These are phyloP conservation scores for Triangularia verruculosa DNA, from an alignment of 2,329 filamentous ascomycete species.

Conservation along the genomic window DNA sequence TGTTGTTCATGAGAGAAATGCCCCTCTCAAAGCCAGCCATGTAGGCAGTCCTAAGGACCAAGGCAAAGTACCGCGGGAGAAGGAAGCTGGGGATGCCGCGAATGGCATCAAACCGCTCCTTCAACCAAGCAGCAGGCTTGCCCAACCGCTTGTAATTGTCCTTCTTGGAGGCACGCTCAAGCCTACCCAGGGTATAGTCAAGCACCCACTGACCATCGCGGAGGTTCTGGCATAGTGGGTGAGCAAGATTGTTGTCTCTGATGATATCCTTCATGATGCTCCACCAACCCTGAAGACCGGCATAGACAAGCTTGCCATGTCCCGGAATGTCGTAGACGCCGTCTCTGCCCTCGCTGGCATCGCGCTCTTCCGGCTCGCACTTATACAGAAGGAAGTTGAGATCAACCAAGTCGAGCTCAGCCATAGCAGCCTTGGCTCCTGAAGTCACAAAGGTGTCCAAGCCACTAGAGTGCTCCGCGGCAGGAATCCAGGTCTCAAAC, in stretches of 20 bases:
- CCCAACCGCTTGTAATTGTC: conserved; percentile 60
- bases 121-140: conserved; percentile 73
- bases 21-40: conserved; percentile 75
- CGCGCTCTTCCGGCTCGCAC: conserved; percentile 82
- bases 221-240: conserved; percentile 90
- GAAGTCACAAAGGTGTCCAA: conserved; percentile 84
- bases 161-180: conserved; percentile 68
- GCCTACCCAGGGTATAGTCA: conserved; percentile 77
- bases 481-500: conserved; percentile 94
- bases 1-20: conserved; percentile 73
- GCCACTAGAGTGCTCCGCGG: conserved; percentile 76
- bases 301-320: conserved; percentile 83
- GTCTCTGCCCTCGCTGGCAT: conserved; percentile 73
- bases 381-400: conserved; percentile 90
- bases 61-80: conserved; percentile 86
- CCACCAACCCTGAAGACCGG: conserved; percentile 98
- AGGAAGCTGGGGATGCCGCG: conserved; percentile 83
- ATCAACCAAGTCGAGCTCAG: conserved; percentile 70
- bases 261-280: conserved; percentile 84
- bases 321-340: conserved; percentile 88
- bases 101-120: conserved; percentile 80
- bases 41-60: conserved; percentile 85
- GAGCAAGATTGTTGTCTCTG: conserved; percentile 83
- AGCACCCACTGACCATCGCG: conserved; percentile 89
- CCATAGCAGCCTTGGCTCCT: conserved; percentile 75